phyloP scores from a whole-genome alignment of 257 asterid species.

The Plantago ovata region DNA sequence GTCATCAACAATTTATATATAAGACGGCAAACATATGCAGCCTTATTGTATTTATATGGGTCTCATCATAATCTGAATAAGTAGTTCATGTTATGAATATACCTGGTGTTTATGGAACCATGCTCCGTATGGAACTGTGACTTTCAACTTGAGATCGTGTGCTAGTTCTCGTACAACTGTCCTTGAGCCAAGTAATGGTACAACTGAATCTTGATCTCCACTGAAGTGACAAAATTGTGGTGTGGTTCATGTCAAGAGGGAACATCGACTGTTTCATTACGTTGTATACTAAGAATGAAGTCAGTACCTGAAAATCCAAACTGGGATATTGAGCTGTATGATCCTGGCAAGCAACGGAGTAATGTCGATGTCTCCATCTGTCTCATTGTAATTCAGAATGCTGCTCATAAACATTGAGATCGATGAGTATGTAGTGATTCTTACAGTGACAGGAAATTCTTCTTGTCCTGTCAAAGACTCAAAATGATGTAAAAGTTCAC shows the following conservation, averaged over 20 bases:
- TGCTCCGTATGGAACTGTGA: conserved; percentile 84
- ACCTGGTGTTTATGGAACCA: conserved; percentile 96
- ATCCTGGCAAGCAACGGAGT: conserved; percentile 80
- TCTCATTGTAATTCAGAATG: conserved; percentile 42
- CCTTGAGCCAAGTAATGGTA: conserved; percentile 87
- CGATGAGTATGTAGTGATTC: not conserved
- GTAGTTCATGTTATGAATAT: not conserved
- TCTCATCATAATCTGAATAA: not conserved
- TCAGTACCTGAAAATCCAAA: conserved; percentile 74
- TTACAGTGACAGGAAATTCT: not conserved
- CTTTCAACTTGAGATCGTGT: conserved; percentile 52
- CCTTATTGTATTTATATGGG: no score
- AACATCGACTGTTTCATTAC: not conserved
- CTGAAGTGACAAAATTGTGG: conserved; percentile 28
- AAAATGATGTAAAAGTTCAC: not conserved
- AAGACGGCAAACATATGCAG: not conserved
- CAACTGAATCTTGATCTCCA: conserved; percentile 99
- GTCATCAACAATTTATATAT: not conserved
- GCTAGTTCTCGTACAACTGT: conserved; percentile 92
- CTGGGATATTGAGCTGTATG: conserved; percentile 52
- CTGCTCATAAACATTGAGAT: conserved; percentile 32
- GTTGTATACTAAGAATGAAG: conserved; percentile 1
- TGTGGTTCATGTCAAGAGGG: not conserved
- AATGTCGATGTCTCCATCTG: conserved; percentile 63
- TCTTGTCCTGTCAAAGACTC: not conserved